Percentiles rank a stretch among this genome's conserved stretches.
These are phyloP conservation scores for Immersiella caudata DNA, from an alignment of 495 filamentous ascomycete species.

Conservation along the genomic window DNA sequence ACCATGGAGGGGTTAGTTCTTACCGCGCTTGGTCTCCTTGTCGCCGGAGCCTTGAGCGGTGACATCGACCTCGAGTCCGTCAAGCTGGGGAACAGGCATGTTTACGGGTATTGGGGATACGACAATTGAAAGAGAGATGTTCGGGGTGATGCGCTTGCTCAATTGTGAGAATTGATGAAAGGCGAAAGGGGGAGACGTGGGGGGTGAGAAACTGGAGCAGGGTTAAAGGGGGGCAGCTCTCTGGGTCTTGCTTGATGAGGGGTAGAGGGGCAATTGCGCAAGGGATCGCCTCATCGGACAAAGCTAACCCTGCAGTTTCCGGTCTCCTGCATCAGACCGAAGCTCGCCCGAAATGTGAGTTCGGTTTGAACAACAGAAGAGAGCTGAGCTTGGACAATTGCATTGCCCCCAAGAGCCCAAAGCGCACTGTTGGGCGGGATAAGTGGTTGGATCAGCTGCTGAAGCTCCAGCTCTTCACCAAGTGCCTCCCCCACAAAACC, in stretches of 20 bases:
- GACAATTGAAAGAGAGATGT: constrained; percentile 16
- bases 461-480: no score
- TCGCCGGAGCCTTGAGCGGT: constrained; percentile 28
- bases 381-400: background rate
- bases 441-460: no score
- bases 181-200: background rate
- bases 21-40: constrained; percentile 34
- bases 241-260: background rate
- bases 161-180: constrained; percentile 4
- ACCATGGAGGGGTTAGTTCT: constrained; percentile 16
- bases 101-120: constrained; percentile 21
- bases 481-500: no score
- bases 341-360: background rate
- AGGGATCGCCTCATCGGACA: background rate
- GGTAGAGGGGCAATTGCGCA: constrained; percentile 1
- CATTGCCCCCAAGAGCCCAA: background rate
- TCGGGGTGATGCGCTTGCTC: constrained; percentile 2
- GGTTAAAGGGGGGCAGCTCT: background rate
- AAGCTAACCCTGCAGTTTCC: background rate
- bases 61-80: constrained; percentile 36
- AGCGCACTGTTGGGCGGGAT: no score
- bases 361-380: background rate
- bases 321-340: background rate
- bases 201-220: background rate
- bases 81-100: constrained; percentile 37